Evolutionary conservation across 306 rosid species (phyloP).

Genomic region (Pueraria montana): DNA sequence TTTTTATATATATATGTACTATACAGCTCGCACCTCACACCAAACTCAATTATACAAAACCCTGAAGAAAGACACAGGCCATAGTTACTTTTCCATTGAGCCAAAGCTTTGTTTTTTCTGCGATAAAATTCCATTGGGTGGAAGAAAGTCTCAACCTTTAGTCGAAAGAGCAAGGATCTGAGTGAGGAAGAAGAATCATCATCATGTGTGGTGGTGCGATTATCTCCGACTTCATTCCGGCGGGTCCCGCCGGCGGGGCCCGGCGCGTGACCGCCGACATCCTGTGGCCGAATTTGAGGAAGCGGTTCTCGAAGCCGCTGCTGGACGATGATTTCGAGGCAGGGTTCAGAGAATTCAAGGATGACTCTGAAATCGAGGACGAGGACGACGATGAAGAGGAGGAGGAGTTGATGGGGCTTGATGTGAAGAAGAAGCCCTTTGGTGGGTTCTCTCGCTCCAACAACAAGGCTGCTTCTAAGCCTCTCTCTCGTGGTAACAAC

Average conservation of each 20-base stretch:
- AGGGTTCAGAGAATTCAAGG: conserved; percentile 86
- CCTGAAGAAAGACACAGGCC: neutral
- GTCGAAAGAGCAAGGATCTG: conserved; percentile 12
- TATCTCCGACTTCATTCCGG: conserved; percentile 86
- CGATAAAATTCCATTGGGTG: conserved; percentile 23
- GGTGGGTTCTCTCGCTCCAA: conserved; percentile 53
- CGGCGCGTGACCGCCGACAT: conserved; percentile 69
- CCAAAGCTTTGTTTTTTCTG: conserved; percentile 13
- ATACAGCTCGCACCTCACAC: conserved; percentile 10
- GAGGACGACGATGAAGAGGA: conserved; percentile 57
- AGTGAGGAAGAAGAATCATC: neutral
- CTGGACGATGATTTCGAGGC: conserved; percentile 87
- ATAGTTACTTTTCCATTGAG: conserved; percentile 8
- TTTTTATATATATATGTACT: conserved; percentile 20
- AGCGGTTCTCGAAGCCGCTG: conserved; percentile 55
- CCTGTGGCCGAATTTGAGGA: conserved; percentile 80
- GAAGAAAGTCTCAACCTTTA: conserved; percentile 34
- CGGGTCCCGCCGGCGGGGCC: conserved; percentile 42
- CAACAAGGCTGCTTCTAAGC: conserved; percentile 10
- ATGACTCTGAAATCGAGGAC: conserved; percentile 76
- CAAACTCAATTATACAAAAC: conserved; percentile 43
- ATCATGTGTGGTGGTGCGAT: conserved; percentile 98
- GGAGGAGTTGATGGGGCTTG: conserved; percentile 41
- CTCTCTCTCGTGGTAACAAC: conserved; percentile 58
- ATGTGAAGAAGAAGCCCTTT: conserved; percentile 69